Evolutionary conservation across 768 basidiomycete genomes (phyloP).

Genomic region (Mycena chlorophos): DNA sequence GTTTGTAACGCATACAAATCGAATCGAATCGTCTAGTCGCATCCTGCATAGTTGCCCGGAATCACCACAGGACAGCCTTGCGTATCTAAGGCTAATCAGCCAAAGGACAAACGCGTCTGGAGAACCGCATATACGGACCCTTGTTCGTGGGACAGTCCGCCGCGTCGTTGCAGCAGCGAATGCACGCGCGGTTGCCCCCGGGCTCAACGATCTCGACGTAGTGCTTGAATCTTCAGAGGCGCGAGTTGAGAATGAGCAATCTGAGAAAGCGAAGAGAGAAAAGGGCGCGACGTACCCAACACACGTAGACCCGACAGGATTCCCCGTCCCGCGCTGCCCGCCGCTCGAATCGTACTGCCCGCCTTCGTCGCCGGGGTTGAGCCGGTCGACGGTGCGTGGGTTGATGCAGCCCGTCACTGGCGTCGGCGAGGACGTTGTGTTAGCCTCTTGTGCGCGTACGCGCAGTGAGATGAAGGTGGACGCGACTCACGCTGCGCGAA

Average conservation of each 20-base stretch:
- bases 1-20: not conserved
- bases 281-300: conserved; percentile 24
- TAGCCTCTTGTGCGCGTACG: not conserved
- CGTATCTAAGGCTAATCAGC: conserved; percentile 3
- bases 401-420: conserved; percentile 37
- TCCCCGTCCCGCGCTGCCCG: conserved; percentile 31
- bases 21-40: not conserved
- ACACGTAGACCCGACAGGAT: conserved; percentile 34
- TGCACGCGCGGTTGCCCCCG: conserved; percentile 31
- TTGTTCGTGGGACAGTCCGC: conserved; percentile 34
- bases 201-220: conserved; percentile 39
- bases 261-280: not conserved
- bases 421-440: not conserved
- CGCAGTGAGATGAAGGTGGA: not conserved
- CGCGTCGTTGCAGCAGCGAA: conserved; percentile 37
- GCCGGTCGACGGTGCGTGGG: conserved; percentile 24
- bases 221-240: conserved; percentile 30
- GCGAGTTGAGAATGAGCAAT: not conserved
- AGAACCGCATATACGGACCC: conserved; percentile 19
- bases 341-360: conserved; percentile 39
- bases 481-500: conserved; percentile 28
- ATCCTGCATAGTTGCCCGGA: conserved; percentile 4
- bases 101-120: not conserved
- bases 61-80: conserved; percentile 9
- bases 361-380: conserved; percentile 33